Evolutionary conservation across 768 basidiomycete species (phyloP).

Genomic region (Lyophyllum atratum): DNA sequence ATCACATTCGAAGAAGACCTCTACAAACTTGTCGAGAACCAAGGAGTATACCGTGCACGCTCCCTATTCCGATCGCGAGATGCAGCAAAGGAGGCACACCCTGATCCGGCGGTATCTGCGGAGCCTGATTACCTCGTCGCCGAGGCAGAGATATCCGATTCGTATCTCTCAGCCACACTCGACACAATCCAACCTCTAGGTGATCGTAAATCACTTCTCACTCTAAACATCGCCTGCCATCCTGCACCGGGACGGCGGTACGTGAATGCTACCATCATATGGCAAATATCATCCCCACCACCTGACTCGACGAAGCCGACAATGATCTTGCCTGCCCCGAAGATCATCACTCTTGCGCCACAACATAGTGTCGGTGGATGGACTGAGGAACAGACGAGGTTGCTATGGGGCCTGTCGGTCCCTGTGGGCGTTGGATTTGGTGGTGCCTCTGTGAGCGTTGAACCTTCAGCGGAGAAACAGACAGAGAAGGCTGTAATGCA

Average conservation of each 20-base stretch:
- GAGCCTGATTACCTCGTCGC: constrained; percentile 17
- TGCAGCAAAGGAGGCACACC: neutral
- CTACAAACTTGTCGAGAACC: constrained; percentile 5
- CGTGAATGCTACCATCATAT: constrained; percentile 17
- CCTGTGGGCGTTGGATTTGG: constrained; percentile 11
- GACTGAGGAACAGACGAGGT: constrained; percentile 24
- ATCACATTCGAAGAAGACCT: constrained; percentile 21
- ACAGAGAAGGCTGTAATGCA: constrained; percentile 19
- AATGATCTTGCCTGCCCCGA: constrained; percentile 1
- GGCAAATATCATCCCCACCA: constrained; percentile 12
- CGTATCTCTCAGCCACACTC: constrained; percentile 21
- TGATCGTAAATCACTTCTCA: constrained; percentile 18
- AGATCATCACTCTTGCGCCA: constrained; percentile 18
- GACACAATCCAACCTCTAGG: constrained; percentile 22
- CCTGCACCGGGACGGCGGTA: constrained; percentile 21
- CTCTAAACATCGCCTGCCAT: constrained; percentile 19
- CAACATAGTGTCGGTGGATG: constrained; percentile 24
- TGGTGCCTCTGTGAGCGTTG: constrained; percentile 15
- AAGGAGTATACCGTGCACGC: constrained; percentile 12
- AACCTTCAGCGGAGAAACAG: constrained; percentile 17
- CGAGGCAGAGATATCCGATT: constrained; percentile 22
- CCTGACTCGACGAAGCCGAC: neutral
- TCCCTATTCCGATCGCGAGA: constrained; percentile 9
- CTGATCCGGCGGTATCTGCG: neutral
- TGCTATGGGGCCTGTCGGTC: constrained; percentile 18